A percentile compares a stretch with the other conserved stretches of the same genome.
Conservation (phyloP, 129 eudicot species). For the Saussurea involucrata region DNA sequence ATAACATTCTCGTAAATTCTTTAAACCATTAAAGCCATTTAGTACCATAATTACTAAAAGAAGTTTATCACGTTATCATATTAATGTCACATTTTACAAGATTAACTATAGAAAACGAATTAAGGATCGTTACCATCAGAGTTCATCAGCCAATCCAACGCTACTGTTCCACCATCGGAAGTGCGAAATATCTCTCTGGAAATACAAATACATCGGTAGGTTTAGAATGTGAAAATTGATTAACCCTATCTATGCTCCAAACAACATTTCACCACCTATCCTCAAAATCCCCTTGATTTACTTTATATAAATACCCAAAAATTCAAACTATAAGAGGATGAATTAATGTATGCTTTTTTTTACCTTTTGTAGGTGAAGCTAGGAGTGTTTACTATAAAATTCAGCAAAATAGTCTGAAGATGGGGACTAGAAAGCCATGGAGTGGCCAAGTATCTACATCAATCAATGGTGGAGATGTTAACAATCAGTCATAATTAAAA, state of each 20-base stretch:
- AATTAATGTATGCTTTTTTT: background rate
- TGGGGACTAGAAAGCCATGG: conserved; percentile 99
- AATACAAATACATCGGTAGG: background rate
- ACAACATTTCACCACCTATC: background rate
- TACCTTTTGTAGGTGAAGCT: conserved; percentile 68
- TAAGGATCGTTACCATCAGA: conserved; percentile 49
- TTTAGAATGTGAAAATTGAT: background rate
- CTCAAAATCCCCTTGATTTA: background rate
- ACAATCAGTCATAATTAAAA: background rate
- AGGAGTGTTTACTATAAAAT: conserved; percentile 59
- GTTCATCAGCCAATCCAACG: conserved; percentile 76
- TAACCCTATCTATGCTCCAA: background rate
- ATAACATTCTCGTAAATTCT: background rate
- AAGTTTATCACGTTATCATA: background rate
- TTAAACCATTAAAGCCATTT: background rate
- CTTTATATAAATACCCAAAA: background rate
- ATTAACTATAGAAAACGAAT: background rate
- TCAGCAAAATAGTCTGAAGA: conserved; percentile 72
- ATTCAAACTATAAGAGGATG: background rate
- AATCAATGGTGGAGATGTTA: background rate
- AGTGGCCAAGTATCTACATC: conserved; percentile 69
- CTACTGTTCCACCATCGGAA: conserved; percentile 93
- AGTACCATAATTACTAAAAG: conserved; percentile 1
- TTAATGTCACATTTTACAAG: background rate
- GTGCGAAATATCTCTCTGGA: conserved; percentile 69